phyloP scores from a whole-genome alignment of 176 grass and related monocot genomes.

The Dactylis glomerata region DNA sequence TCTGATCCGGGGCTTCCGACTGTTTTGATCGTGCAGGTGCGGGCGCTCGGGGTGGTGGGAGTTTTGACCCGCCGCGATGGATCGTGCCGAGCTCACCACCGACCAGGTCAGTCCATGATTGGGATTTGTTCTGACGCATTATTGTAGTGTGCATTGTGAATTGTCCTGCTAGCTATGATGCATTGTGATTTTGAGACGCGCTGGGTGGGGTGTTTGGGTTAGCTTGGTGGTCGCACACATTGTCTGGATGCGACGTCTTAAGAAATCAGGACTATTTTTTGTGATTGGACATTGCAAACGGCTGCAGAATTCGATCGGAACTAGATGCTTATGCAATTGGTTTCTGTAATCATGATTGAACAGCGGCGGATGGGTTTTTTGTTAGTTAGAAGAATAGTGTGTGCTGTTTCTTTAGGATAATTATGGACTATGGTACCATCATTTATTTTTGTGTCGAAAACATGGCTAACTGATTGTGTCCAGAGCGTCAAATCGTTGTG shows the following conservation, averaged over 20 bases:
- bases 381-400: background rate
- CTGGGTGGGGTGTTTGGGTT: background rate
- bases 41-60: conserved; percentile 8
- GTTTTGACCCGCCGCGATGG: conserved; percentile 44
- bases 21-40: conserved; percentile 26
- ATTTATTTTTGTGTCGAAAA: background rate
- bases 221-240: background rate
- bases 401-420: background rate
- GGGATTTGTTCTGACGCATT: background rate
- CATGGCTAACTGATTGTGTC: background rate
- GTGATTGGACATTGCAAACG: background rate
- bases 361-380: background rate
- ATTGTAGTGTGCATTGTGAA: background rate
- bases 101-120: conserved; percentile 63
- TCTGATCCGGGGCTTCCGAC: background rate
- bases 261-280: background rate
- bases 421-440: background rate
- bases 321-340: background rate
- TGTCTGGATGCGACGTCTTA: background rate
- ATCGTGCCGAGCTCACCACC: conserved; percentile 79
- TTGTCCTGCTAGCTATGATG: background rate
- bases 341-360: background rate
- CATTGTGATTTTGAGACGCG: background rate
- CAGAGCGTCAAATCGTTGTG: background rate
- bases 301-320: background rate